These are phyloP conservation scores for Nakazawaea molendinolei DNA, from an alignment of 805 yeast species.

Conservation along the genomic window DNA sequence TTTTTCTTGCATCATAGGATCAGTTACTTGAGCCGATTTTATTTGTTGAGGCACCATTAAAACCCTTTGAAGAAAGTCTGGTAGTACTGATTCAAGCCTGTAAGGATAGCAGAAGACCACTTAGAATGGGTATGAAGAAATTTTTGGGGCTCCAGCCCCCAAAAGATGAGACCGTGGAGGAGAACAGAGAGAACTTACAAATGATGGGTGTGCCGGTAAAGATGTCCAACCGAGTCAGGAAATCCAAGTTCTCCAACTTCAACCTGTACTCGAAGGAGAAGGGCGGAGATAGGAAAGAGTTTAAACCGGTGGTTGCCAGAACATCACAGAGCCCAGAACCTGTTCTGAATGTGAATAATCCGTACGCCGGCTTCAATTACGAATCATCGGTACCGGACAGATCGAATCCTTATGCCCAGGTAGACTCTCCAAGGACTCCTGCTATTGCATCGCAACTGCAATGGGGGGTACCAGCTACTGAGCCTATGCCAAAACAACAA, in stretches of 20 bases:
- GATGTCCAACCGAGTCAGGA: conserved; percentile 20
- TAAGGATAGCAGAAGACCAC: background rate
- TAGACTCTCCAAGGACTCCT: no score
- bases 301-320: background rate
- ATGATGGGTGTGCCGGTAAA: conserved; percentile 36
- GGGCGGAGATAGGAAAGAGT: conserved; percentile 18
- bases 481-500: no score
- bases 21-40: no score
- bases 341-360: background rate
- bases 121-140: conserved; percentile 40
- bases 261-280: conserved; percentile 37
- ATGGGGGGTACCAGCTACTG: no score
- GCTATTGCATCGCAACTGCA: no score
- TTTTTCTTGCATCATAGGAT: no score
- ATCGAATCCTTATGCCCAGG: no score
- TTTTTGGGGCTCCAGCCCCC: conserved; percentile 41
- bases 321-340: background rate
- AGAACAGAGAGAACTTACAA: conserved; percentile 32
- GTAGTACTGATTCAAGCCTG: background rate
- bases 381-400: conserved; percentile 1
- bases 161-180: conserved; percentile 35
- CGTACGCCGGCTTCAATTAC: background rate
- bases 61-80: no score
- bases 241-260: conserved; percentile 41
- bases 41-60: no score